Conservation (phyloP, 108 stramenopile species). For the Cylindrotheca closterium region DNA sequence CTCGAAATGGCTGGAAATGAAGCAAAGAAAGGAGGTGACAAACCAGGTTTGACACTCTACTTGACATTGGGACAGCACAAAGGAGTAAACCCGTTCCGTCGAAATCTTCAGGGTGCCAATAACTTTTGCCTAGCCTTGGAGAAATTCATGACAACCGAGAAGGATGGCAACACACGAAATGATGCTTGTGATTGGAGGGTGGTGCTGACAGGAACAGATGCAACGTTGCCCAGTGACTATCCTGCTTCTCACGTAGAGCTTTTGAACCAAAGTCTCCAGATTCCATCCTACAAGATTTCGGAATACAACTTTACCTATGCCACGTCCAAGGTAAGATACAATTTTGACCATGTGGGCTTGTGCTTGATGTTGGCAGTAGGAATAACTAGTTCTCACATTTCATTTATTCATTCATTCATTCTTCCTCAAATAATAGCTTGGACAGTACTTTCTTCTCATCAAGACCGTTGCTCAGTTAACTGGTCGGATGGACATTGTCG, state of each 20-base stretch:
- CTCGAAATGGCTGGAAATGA: conserved; percentile 6
- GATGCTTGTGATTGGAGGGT: conserved; percentile 12
- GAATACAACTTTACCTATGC: conserved; percentile 22
- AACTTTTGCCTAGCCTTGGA: conserved; percentile 15
- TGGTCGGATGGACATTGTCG: background rate
- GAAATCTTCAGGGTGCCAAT: conserved; percentile 18
- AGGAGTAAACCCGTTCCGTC: conserved; percentile 21
- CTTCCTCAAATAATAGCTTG: too few species aligned
- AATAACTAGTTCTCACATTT: too few species aligned
- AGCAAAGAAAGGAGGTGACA: background rate
- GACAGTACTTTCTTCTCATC: conserved; percentile 20
- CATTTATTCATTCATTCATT: too few species aligned
- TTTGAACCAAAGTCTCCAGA: background rate
- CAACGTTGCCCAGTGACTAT: conserved; percentile 20
- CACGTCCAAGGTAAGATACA: conserved; percentile 18
- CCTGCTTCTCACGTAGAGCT: background rate
- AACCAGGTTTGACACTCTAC: conserved; percentile 13
- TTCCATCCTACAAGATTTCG: conserved; percentile 25
- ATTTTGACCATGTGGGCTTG: background rate
- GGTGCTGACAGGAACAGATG: conserved; percentile 27
- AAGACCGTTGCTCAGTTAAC: conserved; percentile 7
- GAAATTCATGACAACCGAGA: background rate
- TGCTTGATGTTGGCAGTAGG: too few species aligned
- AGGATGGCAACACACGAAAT: background rate
- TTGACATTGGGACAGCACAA: conserved; percentile 32